Conservation (phyloP, 495 filamentous ascomycete species). For the Pyrenopolyporus hunteri region DNA sequence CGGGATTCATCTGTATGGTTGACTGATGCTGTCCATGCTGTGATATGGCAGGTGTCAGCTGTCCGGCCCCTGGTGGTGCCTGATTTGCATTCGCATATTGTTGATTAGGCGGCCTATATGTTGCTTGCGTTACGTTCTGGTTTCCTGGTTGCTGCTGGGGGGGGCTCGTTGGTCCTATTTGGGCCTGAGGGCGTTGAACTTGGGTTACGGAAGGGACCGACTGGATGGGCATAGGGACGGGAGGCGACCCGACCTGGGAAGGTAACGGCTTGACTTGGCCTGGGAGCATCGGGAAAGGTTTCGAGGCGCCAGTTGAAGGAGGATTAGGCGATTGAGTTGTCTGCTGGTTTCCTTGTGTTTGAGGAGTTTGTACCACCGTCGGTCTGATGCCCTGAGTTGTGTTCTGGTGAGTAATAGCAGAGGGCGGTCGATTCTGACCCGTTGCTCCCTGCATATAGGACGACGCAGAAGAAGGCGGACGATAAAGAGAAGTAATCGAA, state of each 20-base stretch:
- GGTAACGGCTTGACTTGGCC: constrained; percentile 40
- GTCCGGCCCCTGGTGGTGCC: not conserved
- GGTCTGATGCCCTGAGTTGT: constrained; percentile 10
- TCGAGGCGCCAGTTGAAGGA: not conserved
- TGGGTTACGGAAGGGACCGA: constrained; percentile 8
- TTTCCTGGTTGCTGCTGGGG: constrained; percentile 7
- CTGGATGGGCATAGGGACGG: constrained; percentile 17
- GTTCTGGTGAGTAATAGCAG: constrained; percentile 3
- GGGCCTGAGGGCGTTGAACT: not conserved
- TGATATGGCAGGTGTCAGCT: constrained; percentile 5
- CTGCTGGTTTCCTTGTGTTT: constrained; percentile 15
- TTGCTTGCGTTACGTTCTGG: constrained; percentile 7
- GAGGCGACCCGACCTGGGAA: constrained; percentile 36
- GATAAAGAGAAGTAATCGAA: constrained; percentile 35
- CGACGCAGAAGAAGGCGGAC: constrained; percentile 40
- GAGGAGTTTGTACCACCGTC: constrained; percentile 8
- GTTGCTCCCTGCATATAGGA: constrained; percentile 12
- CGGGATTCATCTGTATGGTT: constrained; percentile 10
- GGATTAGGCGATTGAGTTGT: constrained; percentile 2
- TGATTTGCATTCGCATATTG: constrained; percentile 16
- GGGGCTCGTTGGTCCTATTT: not conserved
- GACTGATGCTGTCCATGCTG: constrained; percentile 25
- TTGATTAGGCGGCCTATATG: constrained; percentile 21
- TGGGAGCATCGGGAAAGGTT: constrained; percentile 42
- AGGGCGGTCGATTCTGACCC: constrained; percentile 7